phyloP scores from a whole-genome alignment of 495 filamentous ascomycete species.

The Penicillium coffeae region DNA sequence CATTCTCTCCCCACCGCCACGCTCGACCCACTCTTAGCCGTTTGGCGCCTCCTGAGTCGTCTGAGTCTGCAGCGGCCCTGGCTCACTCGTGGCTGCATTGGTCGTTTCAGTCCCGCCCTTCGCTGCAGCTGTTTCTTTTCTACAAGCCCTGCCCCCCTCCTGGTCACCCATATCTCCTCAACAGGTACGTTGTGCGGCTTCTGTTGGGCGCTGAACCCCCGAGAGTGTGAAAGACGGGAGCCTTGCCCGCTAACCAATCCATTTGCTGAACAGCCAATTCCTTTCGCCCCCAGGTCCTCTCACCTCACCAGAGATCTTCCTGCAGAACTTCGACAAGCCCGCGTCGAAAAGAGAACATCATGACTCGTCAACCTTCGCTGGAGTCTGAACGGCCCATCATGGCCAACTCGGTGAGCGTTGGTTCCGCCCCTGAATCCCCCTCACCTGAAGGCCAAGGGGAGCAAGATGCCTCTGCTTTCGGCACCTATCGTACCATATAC shows the following conservation, averaged over 20 bases:
- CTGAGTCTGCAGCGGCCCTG: conserved; percentile 8
- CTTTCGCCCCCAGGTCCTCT: background rate
- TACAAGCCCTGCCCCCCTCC: background rate
- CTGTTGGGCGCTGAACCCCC: background rate
- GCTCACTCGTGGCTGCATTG: conserved; percentile 11
- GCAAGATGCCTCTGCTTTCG: background rate
- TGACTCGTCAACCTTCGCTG: conserved; percentile 62
- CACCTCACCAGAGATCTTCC: background rate
- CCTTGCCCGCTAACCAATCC: background rate
- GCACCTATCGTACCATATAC: background rate
- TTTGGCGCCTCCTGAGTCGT: conserved; percentile 20
- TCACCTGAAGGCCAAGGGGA: too few relatives aligned
- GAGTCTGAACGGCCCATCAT: conserved; percentile 76
- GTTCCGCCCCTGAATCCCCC: too few relatives aligned
- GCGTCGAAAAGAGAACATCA: too few relatives aligned
- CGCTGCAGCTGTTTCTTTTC: conserved; percentile 3
- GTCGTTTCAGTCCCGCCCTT: conserved; percentile 14
- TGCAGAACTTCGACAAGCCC: background rate
- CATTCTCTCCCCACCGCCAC: conserved; percentile 10
- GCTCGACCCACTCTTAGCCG: conserved; percentile 18
- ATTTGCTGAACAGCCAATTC: background rate
- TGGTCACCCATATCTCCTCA: too few relatives aligned
- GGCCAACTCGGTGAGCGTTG: conserved; percentile 62
- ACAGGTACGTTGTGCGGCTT: too few relatives aligned
- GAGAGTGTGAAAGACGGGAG: too few relatives aligned